phyloP scores from a whole-genome alignment of 345 rosid genomes.

The Camelina sativa region DNA sequence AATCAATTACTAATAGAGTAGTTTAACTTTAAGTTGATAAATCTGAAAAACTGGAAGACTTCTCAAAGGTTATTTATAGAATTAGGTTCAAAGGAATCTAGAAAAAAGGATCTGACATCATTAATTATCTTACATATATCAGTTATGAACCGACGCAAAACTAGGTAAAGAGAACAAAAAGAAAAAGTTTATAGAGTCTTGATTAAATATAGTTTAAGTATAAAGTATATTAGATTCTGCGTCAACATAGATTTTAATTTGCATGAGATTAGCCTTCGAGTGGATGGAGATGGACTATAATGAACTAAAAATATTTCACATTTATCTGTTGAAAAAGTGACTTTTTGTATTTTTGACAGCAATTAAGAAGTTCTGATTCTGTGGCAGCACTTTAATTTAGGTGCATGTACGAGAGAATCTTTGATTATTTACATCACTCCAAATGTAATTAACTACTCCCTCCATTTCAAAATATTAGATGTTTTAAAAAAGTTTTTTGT shows the following conservation, averaged over 20 bases:
- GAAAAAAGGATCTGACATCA: background rate
- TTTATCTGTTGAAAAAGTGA: background rate
- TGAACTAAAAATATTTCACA: background rate
- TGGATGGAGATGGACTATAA: background rate
- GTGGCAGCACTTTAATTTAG: background rate
- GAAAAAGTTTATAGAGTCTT: background rate
- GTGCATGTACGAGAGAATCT: background rate
- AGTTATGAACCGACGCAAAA: background rate
- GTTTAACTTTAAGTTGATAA: background rate
- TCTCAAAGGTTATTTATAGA: background rate
- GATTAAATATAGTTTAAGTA: too few relatives aligned
- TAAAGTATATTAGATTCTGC: background rate
- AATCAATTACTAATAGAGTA: background rate
- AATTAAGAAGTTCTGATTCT: too few relatives aligned
- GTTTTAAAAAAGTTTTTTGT: too few relatives aligned
- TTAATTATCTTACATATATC: background rate
- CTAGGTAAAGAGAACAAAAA: background rate
- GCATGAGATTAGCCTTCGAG: background rate
- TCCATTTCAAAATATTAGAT: too few relatives aligned
- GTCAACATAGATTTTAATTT: background rate
- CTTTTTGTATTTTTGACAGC: background rate
- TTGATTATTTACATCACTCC: constrained; percentile 7
- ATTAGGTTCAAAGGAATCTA: background rate
- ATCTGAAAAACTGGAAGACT: background rate
- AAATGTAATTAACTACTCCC: constrained; percentile 18